Conservation (phyloP, 2,329 filamentous ascomycete genomes). For the Talaromyces piceae region DNA sequence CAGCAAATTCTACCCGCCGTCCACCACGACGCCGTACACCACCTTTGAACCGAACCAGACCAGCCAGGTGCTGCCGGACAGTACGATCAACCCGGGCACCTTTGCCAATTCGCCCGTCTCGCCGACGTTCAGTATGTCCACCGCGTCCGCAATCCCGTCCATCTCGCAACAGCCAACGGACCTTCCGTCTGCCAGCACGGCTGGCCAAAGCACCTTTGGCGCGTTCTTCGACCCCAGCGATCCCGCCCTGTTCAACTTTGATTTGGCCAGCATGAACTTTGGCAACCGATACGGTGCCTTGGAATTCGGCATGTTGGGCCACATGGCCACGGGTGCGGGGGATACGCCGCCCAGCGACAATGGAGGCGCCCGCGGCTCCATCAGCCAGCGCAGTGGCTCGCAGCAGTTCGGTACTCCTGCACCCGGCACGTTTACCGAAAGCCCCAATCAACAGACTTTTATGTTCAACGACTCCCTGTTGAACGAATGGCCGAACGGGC, state of each 20-base stretch:
- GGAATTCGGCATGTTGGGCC: slow-evolving; percentile 92
- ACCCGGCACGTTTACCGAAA: slow-evolving; percentile 36
- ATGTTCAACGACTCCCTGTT: slow-evolving; percentile 40
- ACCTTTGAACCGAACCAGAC: slow-evolving; percentile 36
- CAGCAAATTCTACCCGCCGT: slow-evolving; percentile 32
- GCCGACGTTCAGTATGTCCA: slow-evolving; percentile 57
- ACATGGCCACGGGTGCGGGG: slow-evolving; percentile 88
- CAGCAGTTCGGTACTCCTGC: slow-evolving; percentile 31
- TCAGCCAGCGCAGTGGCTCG: slow-evolving; percentile 34
- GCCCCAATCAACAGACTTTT: slow-evolving; percentile 38
- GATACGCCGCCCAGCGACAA: slow-evolving; percentile 66
- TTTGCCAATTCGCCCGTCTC: slow-evolving; percentile 61
- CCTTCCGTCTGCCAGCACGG: slow-evolving; percentile 41
- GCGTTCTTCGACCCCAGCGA: slow-evolving; percentile 83
- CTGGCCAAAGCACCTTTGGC: slow-evolving; percentile 40
- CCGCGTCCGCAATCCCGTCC: slow-evolving; percentile 29
- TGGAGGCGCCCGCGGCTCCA: slow-evolving; percentile 39
- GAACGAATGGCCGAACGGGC: slow-evolving; percentile 38
- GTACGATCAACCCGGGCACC: slow-evolving; percentile 44
- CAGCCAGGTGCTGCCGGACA: slow-evolving; percentile 37
- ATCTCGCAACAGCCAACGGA: slow-evolving; percentile 45
- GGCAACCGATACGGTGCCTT: slow-evolving; percentile 92
- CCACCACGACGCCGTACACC: slow-evolving; percentile 20
- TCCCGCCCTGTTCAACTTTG: slow-evolving; percentile 89
- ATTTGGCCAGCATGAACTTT: slow-evolving; percentile 88